Conservation (phyloP, 164 flowering plant genomes). For the Chimonanthus praecox region DNA sequence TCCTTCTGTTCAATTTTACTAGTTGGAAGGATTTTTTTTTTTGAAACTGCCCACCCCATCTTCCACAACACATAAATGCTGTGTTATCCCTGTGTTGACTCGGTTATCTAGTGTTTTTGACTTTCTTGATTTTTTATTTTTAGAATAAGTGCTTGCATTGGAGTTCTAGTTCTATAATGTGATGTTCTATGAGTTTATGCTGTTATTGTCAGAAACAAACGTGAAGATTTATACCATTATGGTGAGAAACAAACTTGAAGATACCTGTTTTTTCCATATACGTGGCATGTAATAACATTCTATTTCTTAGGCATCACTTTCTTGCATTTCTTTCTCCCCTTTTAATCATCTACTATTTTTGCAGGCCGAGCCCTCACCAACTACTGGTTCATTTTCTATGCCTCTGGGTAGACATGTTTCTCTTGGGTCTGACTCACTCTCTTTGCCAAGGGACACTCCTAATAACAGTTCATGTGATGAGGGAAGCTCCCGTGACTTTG, state of each 20-base stretch:
- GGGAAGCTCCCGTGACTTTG: conserved; percentile 47
- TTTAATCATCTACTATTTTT: conserved; percentile 6
- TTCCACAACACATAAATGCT: too few relatives aligned
- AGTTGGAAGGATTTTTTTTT: too few relatives aligned
- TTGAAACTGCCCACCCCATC: too few relatives aligned
- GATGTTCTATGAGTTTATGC: not conserved
- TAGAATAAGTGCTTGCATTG: too few relatives aligned
- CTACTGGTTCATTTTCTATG: conserved; percentile 70
- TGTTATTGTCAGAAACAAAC: not conserved
- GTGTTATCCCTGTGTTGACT: too few relatives aligned
- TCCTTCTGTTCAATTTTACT: too few relatives aligned
- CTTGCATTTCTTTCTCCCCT: not conserved
- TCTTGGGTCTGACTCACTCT: conserved; percentile 18
- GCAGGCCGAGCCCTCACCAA: conserved; percentile 86
- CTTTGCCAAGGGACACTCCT: conserved; percentile 26
- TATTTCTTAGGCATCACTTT: not conserved
- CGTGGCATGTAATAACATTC: not conserved
- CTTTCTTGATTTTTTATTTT: too few relatives aligned
- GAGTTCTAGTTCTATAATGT: too few relatives aligned
- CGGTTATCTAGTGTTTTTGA: too few relatives aligned
- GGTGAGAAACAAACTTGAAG: too few relatives aligned
- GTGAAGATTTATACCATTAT: too few relatives aligned
- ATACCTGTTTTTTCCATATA: too few relatives aligned
- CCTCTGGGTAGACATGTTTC: conserved; percentile 32
- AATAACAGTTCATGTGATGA: conserved; percentile 29